Evolutionary conservation across 805 yeast species (phyloP).

Genomic region (Spathaspora sp.): DNA sequence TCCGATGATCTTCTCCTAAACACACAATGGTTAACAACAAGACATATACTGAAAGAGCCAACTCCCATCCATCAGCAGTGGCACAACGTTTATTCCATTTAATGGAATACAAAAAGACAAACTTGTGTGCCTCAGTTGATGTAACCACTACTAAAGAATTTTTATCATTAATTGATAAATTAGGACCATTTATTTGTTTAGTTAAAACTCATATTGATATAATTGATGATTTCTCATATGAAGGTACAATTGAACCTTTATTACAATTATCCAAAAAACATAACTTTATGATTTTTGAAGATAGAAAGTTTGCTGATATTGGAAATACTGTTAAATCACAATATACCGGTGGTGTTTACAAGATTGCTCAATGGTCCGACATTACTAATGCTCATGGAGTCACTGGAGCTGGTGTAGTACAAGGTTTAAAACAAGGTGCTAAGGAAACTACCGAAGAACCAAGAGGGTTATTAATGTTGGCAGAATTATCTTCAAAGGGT

Average conservation of each 20-base stretch:
- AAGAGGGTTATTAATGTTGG: slow-evolving; percentile 90
- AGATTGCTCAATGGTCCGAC: slow-evolving; percentile 92
- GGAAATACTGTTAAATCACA: slow-evolving; percentile 96
- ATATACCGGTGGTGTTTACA: slow-evolving; percentile 84
- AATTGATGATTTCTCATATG: slow-evolving; percentile 82
- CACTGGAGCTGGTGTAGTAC: slow-evolving; percentile 90
- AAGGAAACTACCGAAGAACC: slow-evolving; percentile 70
- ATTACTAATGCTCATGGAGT: slow-evolving; percentile 97
- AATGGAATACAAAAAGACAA: slow-evolving; percentile 78
- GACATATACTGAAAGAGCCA: slow-evolving; percentile 69
- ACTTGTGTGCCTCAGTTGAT: slow-evolving; percentile 92
- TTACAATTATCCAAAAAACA: slow-evolving; percentile 71
- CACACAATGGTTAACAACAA: slow-evolving; percentile 18
- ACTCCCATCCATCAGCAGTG: slow-evolving; percentile 67
- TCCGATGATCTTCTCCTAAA: not conserved
- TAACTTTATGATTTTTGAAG: slow-evolving; percentile 90
- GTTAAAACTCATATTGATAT: slow-evolving; percentile 95
- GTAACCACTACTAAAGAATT: slow-evolving; percentile 78
- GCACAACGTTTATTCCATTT: slow-evolving; percentile 70
- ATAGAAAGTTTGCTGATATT: slow-evolving; percentile 96
- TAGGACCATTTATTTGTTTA: slow-evolving; percentile 90
- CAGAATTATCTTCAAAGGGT: slow-evolving; percentile 92
- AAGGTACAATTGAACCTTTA: slow-evolving; percentile 73
- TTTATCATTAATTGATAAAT: slow-evolving; percentile 62
- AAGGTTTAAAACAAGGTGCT: slow-evolving; percentile 81